Conservation (phyloP, 352 stramenopile genomes). For the Globisporangium ultimum region DNA sequence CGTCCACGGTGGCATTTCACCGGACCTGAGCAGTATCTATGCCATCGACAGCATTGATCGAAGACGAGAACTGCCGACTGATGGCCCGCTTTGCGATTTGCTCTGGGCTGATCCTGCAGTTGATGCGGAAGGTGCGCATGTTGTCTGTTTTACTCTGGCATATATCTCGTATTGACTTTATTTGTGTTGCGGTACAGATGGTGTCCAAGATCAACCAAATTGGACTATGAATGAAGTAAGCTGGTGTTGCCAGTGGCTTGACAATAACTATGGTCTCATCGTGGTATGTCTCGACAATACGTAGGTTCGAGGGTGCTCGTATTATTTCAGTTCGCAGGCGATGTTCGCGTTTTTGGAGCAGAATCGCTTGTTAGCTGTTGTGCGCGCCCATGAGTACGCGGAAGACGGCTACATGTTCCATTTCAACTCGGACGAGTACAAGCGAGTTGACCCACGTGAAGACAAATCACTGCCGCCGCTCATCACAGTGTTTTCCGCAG, state of each 20-base stretch:
- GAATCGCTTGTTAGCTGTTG: conserved; percentile 66
- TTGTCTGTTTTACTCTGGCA: background rate
- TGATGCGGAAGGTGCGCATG: conserved; percentile 12
- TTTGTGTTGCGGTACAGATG: background rate
- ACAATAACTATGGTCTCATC: too few species aligned
- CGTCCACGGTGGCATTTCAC: conserved; percentile 71
- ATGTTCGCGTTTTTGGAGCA: conserved; percentile 63
- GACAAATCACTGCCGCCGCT: conserved; percentile 64
- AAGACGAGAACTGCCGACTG: conserved; percentile 55
- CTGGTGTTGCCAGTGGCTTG: background rate
- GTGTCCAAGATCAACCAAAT: conserved; percentile 4
- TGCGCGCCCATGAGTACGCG: conserved; percentile 84
- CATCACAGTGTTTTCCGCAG: conserved; percentile 94
- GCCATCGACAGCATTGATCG: conserved; percentile 63
- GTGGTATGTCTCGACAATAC: too few species aligned
- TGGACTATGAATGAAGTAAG: conserved; percentile 38
- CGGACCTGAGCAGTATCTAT: conserved; percentile 38
- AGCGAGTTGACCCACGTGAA: conserved; percentile 36
- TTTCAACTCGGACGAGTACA: conserved; percentile 43
- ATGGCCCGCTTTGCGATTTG: conserved; percentile 66
- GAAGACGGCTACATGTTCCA: conserved; percentile 66
- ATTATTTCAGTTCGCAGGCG: conserved; percentile 85
- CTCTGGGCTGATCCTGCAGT: conserved; percentile 66
- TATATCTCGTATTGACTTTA: background rate
- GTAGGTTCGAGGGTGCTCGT: conserved; percentile 74